Conservation (phyloP, 2,329 filamentous ascomycete species). For the Penicillium sp. region DNA sequence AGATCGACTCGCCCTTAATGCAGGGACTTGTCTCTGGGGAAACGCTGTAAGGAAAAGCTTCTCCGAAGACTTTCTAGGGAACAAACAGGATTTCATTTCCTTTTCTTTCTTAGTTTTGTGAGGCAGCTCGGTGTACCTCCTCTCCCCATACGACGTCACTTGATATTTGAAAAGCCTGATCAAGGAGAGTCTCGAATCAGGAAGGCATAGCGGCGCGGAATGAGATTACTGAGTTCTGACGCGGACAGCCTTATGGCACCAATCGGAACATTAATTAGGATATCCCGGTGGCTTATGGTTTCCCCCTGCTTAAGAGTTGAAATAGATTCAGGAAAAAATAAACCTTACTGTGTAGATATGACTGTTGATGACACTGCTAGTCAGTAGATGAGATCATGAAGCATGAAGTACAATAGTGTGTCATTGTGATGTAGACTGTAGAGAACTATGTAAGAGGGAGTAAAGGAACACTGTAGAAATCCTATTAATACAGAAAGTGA, state of each 20-base stretch:
- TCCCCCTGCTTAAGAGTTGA: neutral
- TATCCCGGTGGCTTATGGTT: neutral
- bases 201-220: neutral
- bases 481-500: neutral
- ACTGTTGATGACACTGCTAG: neutral
- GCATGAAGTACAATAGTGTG: neutral
- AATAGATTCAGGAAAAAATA: neutral
- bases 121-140: neutral
- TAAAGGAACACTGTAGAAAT: no score
- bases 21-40: slow-evolving; percentile 10
- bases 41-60: slow-evolving; percentile 2
- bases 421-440: neutral
- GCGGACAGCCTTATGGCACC: neutral
- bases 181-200: neutral
- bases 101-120: neutral
- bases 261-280: slow-evolving; percentile 2
- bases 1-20: slow-evolving; percentile 3
- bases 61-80: neutral
- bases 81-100: neutral
- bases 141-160: neutral
- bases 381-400: neutral
- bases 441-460: neutral
- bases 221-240: slow-evolving; percentile 7
- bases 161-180: neutral
- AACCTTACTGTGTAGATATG: neutral